phyloP scores from a whole-genome alignment of 108 stramenopile genomes.

The Seminavis robusta region DNA sequence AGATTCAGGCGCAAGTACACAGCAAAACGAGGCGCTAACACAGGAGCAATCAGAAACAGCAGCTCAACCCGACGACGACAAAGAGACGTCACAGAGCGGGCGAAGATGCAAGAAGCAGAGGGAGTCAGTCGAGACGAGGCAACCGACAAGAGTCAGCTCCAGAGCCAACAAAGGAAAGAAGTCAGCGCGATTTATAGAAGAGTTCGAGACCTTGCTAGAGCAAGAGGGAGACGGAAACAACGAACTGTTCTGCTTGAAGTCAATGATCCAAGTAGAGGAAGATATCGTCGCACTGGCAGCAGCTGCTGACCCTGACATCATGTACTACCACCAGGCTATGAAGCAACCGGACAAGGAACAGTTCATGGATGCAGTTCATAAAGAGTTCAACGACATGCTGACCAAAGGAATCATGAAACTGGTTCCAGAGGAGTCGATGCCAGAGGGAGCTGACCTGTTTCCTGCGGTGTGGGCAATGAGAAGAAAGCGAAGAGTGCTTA shows the following conservation, averaged over 20 bases:
- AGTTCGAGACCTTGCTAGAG: not conserved
- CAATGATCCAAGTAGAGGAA: not conserved
- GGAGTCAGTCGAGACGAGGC: not conserved
- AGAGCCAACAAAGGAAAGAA: not conserved
- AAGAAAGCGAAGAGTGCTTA: constrained; percentile 36
- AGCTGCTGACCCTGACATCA: constrained; percentile 12
- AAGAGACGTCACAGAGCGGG: not conserved
- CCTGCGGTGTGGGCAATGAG: constrained; percentile 51
- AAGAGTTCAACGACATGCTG: constrained; percentile 11
- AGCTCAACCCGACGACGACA: not conserved
- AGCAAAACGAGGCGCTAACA: not conserved
- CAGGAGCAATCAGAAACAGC: too few species aligned
- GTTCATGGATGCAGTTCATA: constrained; percentile 19
- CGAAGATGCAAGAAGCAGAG: not conserved
- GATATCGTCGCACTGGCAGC: constrained; percentile 1
- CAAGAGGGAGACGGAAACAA: not conserved
- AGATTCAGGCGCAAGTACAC: not conserved
- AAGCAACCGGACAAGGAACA: constrained; percentile 18
- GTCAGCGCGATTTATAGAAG: not conserved
- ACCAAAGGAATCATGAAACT: constrained; percentile 5
- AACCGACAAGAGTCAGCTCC: not conserved
- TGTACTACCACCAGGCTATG: constrained; percentile 22
- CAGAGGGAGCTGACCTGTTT: constrained; percentile 20
- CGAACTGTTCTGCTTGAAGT: not conserved
- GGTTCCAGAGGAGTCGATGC: constrained; percentile 11